These are phyloP conservation scores for Flueggea neowawraea DNA, from an alignment of 441 rosid species.

Conservation along the genomic window DNA sequence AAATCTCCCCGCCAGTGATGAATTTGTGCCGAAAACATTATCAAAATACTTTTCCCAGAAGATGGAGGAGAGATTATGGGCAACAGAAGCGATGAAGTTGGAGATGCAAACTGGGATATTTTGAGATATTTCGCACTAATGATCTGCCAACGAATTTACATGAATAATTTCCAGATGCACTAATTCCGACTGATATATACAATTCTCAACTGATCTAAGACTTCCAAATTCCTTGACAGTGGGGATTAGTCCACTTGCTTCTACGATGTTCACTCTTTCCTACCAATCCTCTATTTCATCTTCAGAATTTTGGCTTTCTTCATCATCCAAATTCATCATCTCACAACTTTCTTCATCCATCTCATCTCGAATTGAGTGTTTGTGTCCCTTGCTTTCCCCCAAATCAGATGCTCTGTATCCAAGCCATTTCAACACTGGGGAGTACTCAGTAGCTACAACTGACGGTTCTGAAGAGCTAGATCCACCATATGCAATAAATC, in stretches of 20 bases:
- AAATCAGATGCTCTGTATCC: conserved; percentile 30
- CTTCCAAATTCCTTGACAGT: neutral
- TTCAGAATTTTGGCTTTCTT: conserved; percentile 37
- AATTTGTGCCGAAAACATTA: too few species aligned
- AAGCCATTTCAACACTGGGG: conserved; percentile 54
- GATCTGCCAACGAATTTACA: too few species aligned
- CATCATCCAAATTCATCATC: conserved; percentile 31
- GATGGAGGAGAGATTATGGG: too few species aligned
- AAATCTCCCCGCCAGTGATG: too few species aligned
- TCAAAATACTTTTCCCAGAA: too few species aligned
- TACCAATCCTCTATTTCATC: conserved; percentile 87
- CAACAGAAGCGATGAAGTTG: too few species aligned
- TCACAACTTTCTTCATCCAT: conserved; percentile 26
- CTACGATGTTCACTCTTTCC: neutral
- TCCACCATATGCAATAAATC: conserved; percentile 29
- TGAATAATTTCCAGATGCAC: too few species aligned
- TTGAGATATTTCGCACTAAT: too few species aligned
- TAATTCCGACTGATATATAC: too few species aligned
- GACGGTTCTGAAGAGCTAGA: conserved; percentile 35
- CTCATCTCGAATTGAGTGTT: conserved; percentile 11
- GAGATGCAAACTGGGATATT: too few species aligned
- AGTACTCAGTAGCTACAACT: conserved; percentile 59
- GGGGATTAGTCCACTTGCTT: neutral
- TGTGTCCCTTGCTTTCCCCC: conserved; percentile 13
- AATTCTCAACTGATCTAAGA: neutral